These are phyloP conservation scores for Choricystis sp. DNA, from an alignment of 139 green algal genomes.

Conservation along the genomic window DNA sequence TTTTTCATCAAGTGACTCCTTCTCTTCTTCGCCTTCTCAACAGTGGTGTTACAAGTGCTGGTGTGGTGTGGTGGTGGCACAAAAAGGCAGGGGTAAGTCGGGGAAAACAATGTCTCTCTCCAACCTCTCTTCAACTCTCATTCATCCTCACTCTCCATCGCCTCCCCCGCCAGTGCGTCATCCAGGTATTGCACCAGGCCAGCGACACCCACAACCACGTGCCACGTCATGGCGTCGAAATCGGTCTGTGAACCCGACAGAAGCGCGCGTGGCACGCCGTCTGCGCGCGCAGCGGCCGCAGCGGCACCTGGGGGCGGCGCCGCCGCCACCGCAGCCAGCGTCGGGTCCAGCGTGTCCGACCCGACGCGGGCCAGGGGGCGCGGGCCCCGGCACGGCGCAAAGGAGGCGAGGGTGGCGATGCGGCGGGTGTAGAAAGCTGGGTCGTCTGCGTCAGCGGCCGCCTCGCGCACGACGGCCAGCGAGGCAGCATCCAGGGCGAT, in stretches of 20 bases:
- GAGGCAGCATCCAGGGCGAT: background rate
- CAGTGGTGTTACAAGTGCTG: no score
- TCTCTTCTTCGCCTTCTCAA: no score
- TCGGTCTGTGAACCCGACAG: background rate
- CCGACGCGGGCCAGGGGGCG: background rate
- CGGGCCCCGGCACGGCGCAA: background rate
- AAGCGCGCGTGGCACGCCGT: no score
- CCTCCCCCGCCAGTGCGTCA: slow-evolving; percentile 16
- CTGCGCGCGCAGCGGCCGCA: no score
- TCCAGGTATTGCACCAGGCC: slow-evolving; percentile 18
- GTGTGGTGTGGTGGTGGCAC: no score
- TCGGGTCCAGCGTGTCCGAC: background rate
- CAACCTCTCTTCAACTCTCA: no score
- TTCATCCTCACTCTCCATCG: no score
- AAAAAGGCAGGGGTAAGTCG: no score
- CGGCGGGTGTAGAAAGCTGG: background rate
- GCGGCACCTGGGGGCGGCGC: no score
- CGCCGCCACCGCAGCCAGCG: background rate
- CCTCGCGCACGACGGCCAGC: background rate
- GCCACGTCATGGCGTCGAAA: slow-evolving; percentile 10
- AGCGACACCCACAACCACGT: slow-evolving; percentile 7
- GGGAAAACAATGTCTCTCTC: no score
- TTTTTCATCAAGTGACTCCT: no score
- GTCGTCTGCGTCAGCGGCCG: background rate
- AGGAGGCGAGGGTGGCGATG: background rate